Evolutionary conservation across 2,329 filamentous ascomycete species (phyloP).

Genomic region (Zalaria sp.): DNA sequence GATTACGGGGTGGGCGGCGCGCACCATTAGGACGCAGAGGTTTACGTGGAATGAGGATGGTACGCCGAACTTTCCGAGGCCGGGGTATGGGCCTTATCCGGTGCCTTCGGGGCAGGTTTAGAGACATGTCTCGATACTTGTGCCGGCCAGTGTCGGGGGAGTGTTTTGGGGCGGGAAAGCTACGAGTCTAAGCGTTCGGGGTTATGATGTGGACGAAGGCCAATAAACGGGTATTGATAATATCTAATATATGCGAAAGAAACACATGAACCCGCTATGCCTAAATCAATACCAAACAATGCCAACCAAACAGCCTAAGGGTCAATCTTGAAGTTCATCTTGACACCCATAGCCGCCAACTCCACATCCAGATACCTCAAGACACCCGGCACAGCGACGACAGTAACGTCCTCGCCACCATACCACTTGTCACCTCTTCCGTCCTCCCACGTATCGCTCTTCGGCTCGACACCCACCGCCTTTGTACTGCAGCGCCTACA

Average conservation of each 20-base stretch:
- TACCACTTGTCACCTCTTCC: constrained; percentile 70
- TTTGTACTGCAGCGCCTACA: constrained; percentile 22
- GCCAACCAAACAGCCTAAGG: constrained; percentile 15
- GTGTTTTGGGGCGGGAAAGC: too few species aligned
- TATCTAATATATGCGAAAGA: too few species aligned
- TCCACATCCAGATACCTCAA: constrained; percentile 90
- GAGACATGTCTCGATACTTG: too few species aligned
- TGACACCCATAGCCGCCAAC: constrained; percentile 88
- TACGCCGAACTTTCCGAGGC: constrained; percentile 31
- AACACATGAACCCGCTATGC: too few species aligned
- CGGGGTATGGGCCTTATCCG: constrained; percentile 34
- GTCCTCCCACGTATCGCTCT: constrained; percentile 71
- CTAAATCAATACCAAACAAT: too few species aligned
- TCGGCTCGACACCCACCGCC: constrained; percentile 14
- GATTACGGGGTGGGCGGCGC: constrained; percentile 30
- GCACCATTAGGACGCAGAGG: constrained; percentile 34
- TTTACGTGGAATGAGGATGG: constrained; percentile 36
- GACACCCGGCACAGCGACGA: constrained; percentile 86
- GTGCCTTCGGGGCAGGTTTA: constrained; percentile 20
- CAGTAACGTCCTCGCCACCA: constrained; percentile 79
- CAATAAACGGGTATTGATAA: too few species aligned
- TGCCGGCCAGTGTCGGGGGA: too few species aligned
- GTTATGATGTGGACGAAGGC: too few species aligned
- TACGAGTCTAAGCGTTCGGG: too few species aligned
- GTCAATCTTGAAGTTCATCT: constrained; percentile 77